Evolutionary conservation across 2,329 filamentous ascomycete genomes (phyloP), one percentile per base, ranked within the genome.

Genomic region (Pestalotiopsis sp.): DNA sequence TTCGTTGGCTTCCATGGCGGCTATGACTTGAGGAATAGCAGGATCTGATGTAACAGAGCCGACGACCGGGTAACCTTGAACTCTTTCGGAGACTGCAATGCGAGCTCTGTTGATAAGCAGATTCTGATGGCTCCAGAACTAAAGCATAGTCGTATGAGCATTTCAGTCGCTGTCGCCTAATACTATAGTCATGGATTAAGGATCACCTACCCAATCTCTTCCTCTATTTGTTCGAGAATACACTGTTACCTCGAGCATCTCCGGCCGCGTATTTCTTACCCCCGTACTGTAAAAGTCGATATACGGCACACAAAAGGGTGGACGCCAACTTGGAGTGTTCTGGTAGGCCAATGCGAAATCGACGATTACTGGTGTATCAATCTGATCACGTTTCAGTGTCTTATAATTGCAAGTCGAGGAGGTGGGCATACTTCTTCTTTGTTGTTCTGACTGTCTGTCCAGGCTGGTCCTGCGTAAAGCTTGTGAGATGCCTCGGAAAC

Each of bases 311-410:
- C 31, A 38, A 4, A 39, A 17, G 7, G 36, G 41, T 20, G 69
- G 70, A 1, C 38, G 39, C 3, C 41, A n/a, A 2, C 56, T 52
- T 2, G 66, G 59, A 13, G 63, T 62, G n/a, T 70, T 57, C 56
- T 72, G 59, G 36, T 75, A 77, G 1, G 76, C 76, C 20, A 73
- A 66, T 52, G 74, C 73, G 25, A 77, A 73, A 64, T 80, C 78
- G 3, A 79, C 68, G 0, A 79, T 70, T 0, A 79, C 77, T 9
- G 75, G 72, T 45, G 76, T 77, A 23, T 74, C 73, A 2, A 79
- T 74, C 69, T 78, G 67, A 2, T 20, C 7, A 5, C 63, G 4
- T 13, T n/a, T 62, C 13, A 66, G 64, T 60, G 63, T 76, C 11
- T 25, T 2, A 25, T 12, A 60, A 17, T 9, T 27, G 12, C 14